phyloP scores from a whole-genome alignment of 768 basidiomycete species.

The Rubroboletus pulcherrimus region DNA sequence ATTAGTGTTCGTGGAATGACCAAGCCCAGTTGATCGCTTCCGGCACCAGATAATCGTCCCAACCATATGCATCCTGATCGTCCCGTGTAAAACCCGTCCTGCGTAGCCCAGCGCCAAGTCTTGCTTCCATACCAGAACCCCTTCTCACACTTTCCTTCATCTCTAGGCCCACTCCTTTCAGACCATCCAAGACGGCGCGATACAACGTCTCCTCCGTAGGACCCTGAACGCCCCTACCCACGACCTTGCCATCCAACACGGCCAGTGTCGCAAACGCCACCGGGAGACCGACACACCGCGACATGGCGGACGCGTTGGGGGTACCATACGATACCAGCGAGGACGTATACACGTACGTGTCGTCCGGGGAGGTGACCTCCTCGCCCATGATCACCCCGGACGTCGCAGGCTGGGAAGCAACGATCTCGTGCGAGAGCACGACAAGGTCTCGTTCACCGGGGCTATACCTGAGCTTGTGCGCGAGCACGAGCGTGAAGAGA shows the following conservation, averaged over 20 bases:
- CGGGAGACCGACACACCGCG: conserved; percentile 85
- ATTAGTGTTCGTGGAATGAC: background rate
- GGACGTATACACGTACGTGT: conserved; percentile 61
- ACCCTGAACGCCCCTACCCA: conserved; percentile 60
- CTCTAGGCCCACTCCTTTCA: conserved; percentile 48
- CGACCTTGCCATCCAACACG: conserved; percentile 58
- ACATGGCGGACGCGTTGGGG: conserved; percentile 71
- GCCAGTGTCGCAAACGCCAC: conserved; percentile 77
- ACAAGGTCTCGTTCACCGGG: conserved; percentile 82
- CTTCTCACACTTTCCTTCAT: conserved; percentile 35
- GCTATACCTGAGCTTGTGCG: conserved; percentile 65
- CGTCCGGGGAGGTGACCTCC: background rate
- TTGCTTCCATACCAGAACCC: conserved; percentile 50
- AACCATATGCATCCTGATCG: background rate
- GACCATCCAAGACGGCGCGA: conserved; percentile 52
- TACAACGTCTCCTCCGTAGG: conserved; percentile 64
- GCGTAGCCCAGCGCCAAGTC: conserved; percentile 19
- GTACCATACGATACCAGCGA: conserved; percentile 62
- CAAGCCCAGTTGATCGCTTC: background rate
- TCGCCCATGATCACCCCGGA: background rate
- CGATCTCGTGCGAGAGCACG: conserved; percentile 79
- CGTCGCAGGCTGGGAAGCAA: conserved; percentile 40
- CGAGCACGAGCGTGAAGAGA: conserved; percentile 67
- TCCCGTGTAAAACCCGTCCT: background rate
- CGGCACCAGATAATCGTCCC: background rate